phyloP scores from a whole-genome alignment of 2,329 filamentous ascomycete genomes.

The Hymenoscyphus repandus region DNA sequence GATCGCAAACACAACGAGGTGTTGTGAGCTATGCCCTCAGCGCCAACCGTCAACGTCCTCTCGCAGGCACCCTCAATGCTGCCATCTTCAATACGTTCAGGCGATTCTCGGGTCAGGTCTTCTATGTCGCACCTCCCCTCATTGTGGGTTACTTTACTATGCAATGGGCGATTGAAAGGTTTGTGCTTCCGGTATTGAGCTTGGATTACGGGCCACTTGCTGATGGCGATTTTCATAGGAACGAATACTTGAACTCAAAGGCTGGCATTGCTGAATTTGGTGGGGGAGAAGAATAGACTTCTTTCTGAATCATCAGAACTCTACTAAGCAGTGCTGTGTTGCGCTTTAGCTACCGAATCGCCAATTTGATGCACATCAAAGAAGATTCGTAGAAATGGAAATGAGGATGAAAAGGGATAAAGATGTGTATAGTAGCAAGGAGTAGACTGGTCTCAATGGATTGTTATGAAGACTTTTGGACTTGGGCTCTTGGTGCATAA shows the following conservation, averaged over 20 bases:
- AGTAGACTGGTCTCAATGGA: constrained; percentile 15
- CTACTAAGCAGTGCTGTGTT: constrained; percentile 24
- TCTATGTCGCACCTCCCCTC: constrained; percentile 82
- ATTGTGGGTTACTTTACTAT: constrained; percentile 74
- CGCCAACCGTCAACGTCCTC: constrained; percentile 82
- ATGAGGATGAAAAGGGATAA: constrained; percentile 9
- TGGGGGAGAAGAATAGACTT: constrained; percentile 34
- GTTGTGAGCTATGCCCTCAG: constrained; percentile 70
- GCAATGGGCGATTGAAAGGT: constrained; percentile 91
- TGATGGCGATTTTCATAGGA: constrained; percentile 43
- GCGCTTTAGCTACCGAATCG: constrained; percentile 17
- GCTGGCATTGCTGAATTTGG: constrained; percentile 53
- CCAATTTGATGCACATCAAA: constrained; percentile 9
- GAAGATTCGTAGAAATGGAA: constrained; percentile 11
- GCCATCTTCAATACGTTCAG: constrained; percentile 96
- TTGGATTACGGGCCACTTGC: not conserved
- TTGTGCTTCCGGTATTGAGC: constrained; percentile 34
- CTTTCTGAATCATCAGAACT: constrained; percentile 7
- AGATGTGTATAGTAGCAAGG: constrained; percentile 27
- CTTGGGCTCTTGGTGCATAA: not conserved
- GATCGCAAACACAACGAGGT: constrained; percentile 56
- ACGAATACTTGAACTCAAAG: constrained; percentile 80
- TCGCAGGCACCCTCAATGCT: constrained; percentile 70
- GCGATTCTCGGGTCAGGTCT: constrained; percentile 76
- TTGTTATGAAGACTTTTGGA: constrained; percentile 9